Percentiles rank a stretch among this genome's conserved stretches.
These are phyloP conservation scores for Eucalyptus sideroxylon DNA, from an alignment of 345 rosid genomes.

Conservation along the genomic window DNA sequence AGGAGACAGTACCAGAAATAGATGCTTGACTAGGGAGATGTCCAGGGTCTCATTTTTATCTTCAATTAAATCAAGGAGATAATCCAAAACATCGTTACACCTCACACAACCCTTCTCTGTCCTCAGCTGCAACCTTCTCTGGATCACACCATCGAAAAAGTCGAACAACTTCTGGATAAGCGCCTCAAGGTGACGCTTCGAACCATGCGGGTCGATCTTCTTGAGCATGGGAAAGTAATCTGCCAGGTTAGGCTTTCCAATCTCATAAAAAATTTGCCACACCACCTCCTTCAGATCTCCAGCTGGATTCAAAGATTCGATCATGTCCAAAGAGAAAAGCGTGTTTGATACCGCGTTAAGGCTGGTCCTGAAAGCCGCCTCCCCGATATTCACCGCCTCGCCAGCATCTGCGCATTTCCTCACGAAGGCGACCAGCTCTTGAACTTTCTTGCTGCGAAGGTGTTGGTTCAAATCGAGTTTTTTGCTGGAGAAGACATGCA, in stretches of 20 bases:
- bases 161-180: not conserved
- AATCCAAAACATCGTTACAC: slow-evolving; percentile 17
- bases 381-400: not conserved
- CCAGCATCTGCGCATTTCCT: not conserved
- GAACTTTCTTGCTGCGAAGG: not conserved
- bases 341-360: slow-evolving; percentile 1
- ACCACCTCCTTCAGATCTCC: not conserved
- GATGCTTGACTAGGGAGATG: not conserved
- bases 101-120: not conserved
- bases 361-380: not conserved
- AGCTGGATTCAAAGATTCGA: not conserved
- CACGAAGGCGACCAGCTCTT: not conserved
- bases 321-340: slow-evolving; percentile 1
- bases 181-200: not conserved
- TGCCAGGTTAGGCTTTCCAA: slow-evolving; percentile 13
- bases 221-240: slow-evolving; percentile 16
- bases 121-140: not conserved
- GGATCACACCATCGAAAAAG: not conserved
- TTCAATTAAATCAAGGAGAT: slow-evolving; percentile 7
- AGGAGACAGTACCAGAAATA: not conserved
- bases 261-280: slow-evolving; percentile 1
- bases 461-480: slow-evolving; percentile 12
- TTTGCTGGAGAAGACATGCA: slow-evolving; percentile 5
- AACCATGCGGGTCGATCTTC: slow-evolving; percentile 8
- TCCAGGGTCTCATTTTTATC: not conserved